Percentiles rank a stretch among this genome's conserved stretches.
phyloP scores from a whole-genome alignment of 2,329 filamentous ascomycete genomes.

The Zelopaecilomyces penicillatus region DNA sequence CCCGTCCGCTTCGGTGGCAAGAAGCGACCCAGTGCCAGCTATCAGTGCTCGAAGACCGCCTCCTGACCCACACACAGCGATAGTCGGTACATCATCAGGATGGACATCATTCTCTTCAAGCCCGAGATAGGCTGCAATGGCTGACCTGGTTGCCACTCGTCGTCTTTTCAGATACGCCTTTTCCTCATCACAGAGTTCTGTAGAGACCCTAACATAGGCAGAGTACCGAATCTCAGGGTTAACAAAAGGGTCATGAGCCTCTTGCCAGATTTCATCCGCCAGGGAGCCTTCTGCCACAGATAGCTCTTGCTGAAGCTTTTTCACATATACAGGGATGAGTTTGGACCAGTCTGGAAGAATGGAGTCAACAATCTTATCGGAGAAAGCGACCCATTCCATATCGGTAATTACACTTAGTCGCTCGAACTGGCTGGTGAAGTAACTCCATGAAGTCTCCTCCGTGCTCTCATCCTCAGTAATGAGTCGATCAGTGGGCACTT shows the following conservation, averaged over 20 bases:
- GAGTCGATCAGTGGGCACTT: constrained; percentile 1
- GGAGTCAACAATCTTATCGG: constrained; percentile 56
- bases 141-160: constrained; percentile 58
- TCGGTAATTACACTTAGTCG: constrained; percentile 46
- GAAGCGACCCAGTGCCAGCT: constrained; percentile 78
- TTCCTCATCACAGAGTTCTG: constrained; percentile 76
- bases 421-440: constrained; percentile 40
- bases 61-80: constrained; percentile 90
- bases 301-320: constrained; percentile 79
- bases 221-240: constrained; percentile 84
- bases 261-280: constrained; percentile 86
- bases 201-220: constrained; percentile 73
- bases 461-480: constrained; percentile 12
- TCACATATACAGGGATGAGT: constrained; percentile 63
- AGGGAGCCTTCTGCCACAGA: constrained; percentile 82
- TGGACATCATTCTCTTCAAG: constrained; percentile 75
- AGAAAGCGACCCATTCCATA: constrained; percentile 45
- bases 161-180: constrained; percentile 63
- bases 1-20: constrained; percentile 76
- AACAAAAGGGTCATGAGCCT: constrained; percentile 73
- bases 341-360: constrained; percentile 80
- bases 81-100: constrained; percentile 84
- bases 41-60: constrained; percentile 85
- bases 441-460: constrained; percentile 37
- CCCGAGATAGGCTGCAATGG: constrained; percentile 73